Conservation (phyloP, 2,329 filamentous ascomycete species). For the Scolecobasidium constrictum region DNA sequence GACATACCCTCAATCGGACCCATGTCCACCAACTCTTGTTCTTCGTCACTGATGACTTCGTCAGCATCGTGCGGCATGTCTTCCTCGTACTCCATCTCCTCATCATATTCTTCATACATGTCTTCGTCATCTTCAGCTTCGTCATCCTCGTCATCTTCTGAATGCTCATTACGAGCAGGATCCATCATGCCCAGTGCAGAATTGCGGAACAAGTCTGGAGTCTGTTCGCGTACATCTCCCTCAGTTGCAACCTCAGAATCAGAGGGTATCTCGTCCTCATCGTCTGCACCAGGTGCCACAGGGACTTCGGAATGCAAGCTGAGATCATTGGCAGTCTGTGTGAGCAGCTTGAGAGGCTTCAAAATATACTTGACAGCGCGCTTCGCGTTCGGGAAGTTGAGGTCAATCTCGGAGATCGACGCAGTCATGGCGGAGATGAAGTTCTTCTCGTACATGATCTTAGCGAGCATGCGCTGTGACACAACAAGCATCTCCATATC, state of each 20-base stretch:
- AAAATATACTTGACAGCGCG: conserved; percentile 94
- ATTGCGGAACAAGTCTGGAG: conserved; percentile 92
- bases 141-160: conserved; percentile 59
- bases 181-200: conserved; percentile 94
- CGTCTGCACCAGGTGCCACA: conserved; percentile 49
- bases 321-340: conserved; percentile 73
- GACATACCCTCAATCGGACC: conserved; percentile 57
- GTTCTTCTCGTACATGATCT: conserved; percentile 97
- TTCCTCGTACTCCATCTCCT: conserved; percentile 90
- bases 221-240: conserved; percentile 66
- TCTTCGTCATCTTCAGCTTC: conserved; percentile 86
- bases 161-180: conserved; percentile 68
- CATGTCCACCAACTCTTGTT: conserved; percentile 71
- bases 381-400: conserved; percentile 89
- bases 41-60: conserved; percentile 79
- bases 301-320: conserved; percentile 73
- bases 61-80: conserved; percentile 71
- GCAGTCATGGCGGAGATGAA: conserved; percentile 80
- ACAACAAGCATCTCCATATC: conserved; percentile 19
- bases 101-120: conserved; percentile 65
- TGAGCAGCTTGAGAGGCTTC: conserved; percentile 76
- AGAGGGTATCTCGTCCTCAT: conserved; percentile 81
- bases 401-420: conserved; percentile 88
- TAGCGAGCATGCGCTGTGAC: conserved; percentile 75
- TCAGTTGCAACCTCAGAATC: conserved; percentile 82